Base-by-base conservation (phyloP, 176 grass and related monocot genomes). In the Puya raimondii region DNA sequence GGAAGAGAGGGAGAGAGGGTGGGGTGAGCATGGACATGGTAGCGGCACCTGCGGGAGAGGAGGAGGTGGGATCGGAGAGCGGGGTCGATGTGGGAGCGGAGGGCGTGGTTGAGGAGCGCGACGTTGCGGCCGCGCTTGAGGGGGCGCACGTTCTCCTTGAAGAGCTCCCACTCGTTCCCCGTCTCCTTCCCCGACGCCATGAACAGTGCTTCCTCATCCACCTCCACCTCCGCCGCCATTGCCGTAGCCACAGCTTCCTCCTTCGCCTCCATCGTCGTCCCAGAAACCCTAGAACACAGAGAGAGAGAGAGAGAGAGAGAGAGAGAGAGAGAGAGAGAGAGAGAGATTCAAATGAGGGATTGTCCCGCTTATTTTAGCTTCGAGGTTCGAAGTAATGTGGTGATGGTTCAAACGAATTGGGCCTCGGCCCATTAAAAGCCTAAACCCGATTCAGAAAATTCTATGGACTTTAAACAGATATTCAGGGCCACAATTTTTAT, bases 121-220 rank as follows among this genome's bases (percentile, higher is more conserved):
- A 91, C 85, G 47, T 99, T 90, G 48, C 89, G 94, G 47, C 94
- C 94, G 16, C 94, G 89, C 85, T 99, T 99, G 53, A 99, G 85
- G 50, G 94, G 94, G 68, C 94, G 84, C 53, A 99, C 79, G 75
- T 99, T 99, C 72, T 99, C 89, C 87, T 93, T 92, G 81, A 77
- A 92, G 11, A 72, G 64, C 80, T 99, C 94, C 87, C 84, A 93
- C 57, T 99, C 89, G 54, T 66, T 64, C 12, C 74, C 79, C 78
- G 63, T 25, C 14, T 80, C 66, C 79, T 74, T 20, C 21, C 10
- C 71, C 64, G 71, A 64, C 23, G 84, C 74, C 20, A 78, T 42
- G 58, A 69, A 64, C 66, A 76, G 29, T 14, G 56, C 17, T n/a
- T 61, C 56, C 56, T 21, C 56, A 2, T 80, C 68, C 25, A 58